Evolutionary conservation across 75 land plant genomes (phyloP).

Genomic region (Picea glauca): DNA sequence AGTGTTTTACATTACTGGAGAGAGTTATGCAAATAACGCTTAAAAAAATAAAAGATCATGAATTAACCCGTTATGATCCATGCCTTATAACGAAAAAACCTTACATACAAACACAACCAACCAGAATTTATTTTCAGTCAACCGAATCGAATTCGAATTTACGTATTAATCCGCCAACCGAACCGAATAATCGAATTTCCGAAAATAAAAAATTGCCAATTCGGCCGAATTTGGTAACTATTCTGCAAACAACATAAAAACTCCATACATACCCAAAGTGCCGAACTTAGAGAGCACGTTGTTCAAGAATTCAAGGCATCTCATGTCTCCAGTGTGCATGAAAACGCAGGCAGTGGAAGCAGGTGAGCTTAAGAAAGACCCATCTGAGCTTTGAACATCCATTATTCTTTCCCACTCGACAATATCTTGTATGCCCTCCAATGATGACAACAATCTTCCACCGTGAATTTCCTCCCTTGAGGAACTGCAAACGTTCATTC

Average conservation of each 20-base stretch:
- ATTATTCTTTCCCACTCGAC: slow-evolving; percentile 23
- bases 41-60: no score
- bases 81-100: no score
- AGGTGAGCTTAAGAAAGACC: slow-evolving; percentile 21
- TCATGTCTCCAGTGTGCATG: slow-evolving; percentile 20
- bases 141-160: no score
- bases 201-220: no score
- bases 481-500: neutral
- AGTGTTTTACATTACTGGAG: no score
- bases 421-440: slow-evolving; percentile 20
- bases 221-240: no score
- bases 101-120: no score
- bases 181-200: no score
- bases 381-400: slow-evolving; percentile 15
- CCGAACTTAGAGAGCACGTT: slow-evolving; percentile 9
- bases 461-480: slow-evolving; percentile 18
- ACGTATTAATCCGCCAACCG: no score
- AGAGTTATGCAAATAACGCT: no score
- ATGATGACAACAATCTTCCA: slow-evolving; percentile 1
- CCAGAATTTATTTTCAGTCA: no score
- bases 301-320: slow-evolving; percentile 19
- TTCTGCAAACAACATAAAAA: neutral
- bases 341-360: slow-evolving; percentile 23
- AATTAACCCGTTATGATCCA: no score
- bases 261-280: slow-evolving; percentile 10